Evolutionary conservation across 2,329 filamentous ascomycete genomes (phyloP), one percentile per base, ranked within the genome.

Genomic region (Ploettnerulaceae sp.): DNA sequence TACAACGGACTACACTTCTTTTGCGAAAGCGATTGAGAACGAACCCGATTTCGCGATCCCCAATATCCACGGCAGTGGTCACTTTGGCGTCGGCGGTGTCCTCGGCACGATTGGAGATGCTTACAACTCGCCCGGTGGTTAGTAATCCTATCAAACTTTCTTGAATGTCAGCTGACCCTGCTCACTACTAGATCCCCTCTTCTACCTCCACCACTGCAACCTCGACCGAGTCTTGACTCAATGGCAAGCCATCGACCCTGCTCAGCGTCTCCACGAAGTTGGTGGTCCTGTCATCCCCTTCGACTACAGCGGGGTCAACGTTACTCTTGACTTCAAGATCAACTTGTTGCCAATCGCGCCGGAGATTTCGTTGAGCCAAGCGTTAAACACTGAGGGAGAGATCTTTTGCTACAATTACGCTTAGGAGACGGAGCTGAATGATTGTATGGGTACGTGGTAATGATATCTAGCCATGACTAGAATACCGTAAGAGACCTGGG

Each of bases 121-220:
- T 3, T 45, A 45, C 17, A 47, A 47, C 25, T 35, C 25, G 6
- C 36, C 45, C 7, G 37, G 45, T n/a, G n/a, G n/a, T n/a, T n/a
- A n/a, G n/a, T n/a, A n/a, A n/a, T n/a, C n/a, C n/a, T n/a, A n/a
- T n/a, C n/a, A n/a, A n/a, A n/a, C n/a, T n/a, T n/a, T n/a, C n/a
- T n/a, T n/a, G n/a, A n/a, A n/a, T n/a, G n/a, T n/a, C n/a, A n/a
- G n/a, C n/a, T n/a, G n/a, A n/a, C n/a, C n/a, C n/a, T n/a, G n/a
- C n/a, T n/a, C n/a, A n/a, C n/a, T n/a, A n/a, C n/a, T n/a, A 39
- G 35, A 47, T 17, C 36, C 45, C 26, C 14, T 47, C 7, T 47
- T 47, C 45, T 47, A 47, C 36, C 29, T 47, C 7, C 45, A 47
- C 29, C 45, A 47, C 21, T 29, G 15, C 5, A 47, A 47, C n/a